Conservation (phyloP, 2,329 filamentous ascomycete species). For the Xylariaceae sp. region DNA sequence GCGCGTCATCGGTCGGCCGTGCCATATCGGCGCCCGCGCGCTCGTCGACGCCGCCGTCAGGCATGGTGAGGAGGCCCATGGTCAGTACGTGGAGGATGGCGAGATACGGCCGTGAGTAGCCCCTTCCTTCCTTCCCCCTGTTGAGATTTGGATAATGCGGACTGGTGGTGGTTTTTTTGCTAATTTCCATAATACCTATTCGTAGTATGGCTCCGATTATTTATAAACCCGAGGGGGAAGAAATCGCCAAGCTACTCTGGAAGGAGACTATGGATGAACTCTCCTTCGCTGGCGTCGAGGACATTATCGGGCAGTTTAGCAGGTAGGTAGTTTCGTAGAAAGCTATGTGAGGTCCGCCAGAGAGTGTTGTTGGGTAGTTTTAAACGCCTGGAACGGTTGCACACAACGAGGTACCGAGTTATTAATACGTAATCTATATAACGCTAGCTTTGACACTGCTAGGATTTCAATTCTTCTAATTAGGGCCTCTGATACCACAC, state of each 20-base stretch:
- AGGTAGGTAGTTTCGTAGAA: neutral
- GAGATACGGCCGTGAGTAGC: slow-evolving; percentile 18
- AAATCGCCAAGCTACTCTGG: slow-evolving; percentile 10
- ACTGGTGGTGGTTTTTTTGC: too few relatives aligned
- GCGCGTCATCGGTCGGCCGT: slow-evolving; percentile 7
- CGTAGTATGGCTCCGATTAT: slow-evolving; percentile 21
- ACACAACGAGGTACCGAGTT: too few relatives aligned
- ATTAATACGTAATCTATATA: too few relatives aligned
- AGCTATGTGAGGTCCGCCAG: neutral
- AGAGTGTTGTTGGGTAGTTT: too few relatives aligned
- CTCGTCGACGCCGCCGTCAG: slow-evolving; percentile 14
- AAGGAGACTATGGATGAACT: slow-evolving; percentile 8
- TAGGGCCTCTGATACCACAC: too few relatives aligned
- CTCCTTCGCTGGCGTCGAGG: neutral
- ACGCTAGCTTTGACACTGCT: too few relatives aligned
- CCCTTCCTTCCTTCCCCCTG: too few relatives aligned
- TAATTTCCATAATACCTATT: neutral
- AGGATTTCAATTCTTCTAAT: too few relatives aligned
- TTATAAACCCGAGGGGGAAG: slow-evolving; percentile 10
- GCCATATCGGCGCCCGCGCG: slow-evolving; percentile 4
- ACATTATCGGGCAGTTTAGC: neutral
- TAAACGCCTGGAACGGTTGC: too few relatives aligned
- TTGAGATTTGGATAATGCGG: too few relatives aligned
- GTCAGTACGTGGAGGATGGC: slow-evolving; percentile 15
- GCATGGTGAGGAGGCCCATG: slow-evolving; percentile 11